These are phyloP conservation scores for Chimonanthus praecox DNA, from an alignment of 164 flowering plant genomes.

Conservation along the genomic window DNA sequence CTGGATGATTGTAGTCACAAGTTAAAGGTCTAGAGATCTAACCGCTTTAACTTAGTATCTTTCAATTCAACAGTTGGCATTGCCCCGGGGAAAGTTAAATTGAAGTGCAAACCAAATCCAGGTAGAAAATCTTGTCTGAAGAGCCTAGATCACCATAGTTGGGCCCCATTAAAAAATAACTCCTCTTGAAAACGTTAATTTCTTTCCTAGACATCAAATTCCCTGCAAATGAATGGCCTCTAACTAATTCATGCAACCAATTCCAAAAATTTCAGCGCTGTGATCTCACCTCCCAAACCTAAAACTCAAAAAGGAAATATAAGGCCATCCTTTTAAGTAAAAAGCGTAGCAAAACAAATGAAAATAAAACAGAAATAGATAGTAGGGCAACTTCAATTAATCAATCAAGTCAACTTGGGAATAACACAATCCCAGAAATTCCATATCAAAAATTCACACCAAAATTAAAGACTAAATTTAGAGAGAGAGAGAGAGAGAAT, in stretches of 20 bases:
- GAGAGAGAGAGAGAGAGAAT: neutral
- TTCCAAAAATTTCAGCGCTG: too few species aligned
- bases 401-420: constrained; percentile 7
- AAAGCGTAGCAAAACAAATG: neutral
- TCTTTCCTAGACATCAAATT: neutral
- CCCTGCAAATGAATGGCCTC: too few species aligned
- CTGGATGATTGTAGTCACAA: too few species aligned
- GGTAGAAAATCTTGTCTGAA: neutral
- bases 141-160: neutral
- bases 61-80: neutral
- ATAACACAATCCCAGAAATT: neutral
- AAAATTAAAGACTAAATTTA: neutral
- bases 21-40: neutral
- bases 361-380: neutral
- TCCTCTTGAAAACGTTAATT: neutral
- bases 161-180: neutral
- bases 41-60: neutral
- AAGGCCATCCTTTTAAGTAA: neutral
- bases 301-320: neutral
- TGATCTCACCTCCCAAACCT: neutral
- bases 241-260: too few species aligned
- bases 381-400: neutral
- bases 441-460: neutral
- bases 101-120: neutral
- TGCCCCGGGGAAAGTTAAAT: neutral